Conservation (phyloP, 306 rosid species). For the Neltuma alba region DNA sequence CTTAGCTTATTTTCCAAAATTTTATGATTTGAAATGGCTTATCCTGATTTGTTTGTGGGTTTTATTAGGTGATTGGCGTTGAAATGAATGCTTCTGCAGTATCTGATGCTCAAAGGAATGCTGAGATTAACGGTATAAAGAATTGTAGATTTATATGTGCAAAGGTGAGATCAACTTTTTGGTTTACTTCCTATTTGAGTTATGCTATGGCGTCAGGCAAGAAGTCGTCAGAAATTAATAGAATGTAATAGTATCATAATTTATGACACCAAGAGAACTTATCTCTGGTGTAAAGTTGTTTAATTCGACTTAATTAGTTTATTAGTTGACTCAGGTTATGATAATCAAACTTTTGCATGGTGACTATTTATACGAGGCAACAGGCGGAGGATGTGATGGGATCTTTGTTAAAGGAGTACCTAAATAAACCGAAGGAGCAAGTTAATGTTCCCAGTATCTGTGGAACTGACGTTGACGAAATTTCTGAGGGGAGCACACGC, state of each 20-base stretch:
- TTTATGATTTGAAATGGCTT: slow-evolving; percentile 2
- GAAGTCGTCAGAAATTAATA: slow-evolving; percentile 24
- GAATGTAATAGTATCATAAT: background rate
- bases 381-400: slow-evolving; percentile 98
- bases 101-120: slow-evolving; percentile 85
- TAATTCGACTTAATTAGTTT: slow-evolving; percentile 13
- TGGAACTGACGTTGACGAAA: slow-evolving; percentile 40
- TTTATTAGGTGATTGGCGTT: slow-evolving; percentile 85
- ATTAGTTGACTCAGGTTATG: slow-evolving; percentile 23
- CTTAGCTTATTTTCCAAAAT: background rate
- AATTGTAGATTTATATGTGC: slow-evolving; percentile 83
- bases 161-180: slow-evolving; percentile 65
- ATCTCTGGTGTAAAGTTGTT: slow-evolving; percentile 12
- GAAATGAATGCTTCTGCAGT: slow-evolving; percentile 98
- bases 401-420: slow-evolving; percentile 78
- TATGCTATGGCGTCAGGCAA: slow-evolving; percentile 4
- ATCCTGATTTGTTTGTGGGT: slow-evolving; percentile 29
- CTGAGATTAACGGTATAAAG: slow-evolving; percentile 88
- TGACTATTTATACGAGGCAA: slow-evolving; percentile 38
- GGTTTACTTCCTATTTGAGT: slow-evolving; percentile 28
- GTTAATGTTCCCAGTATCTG: slow-evolving; percentile 39
- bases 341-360: slow-evolving; percentile 16
- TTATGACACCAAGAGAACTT: background rate
- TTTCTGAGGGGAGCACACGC: slow-evolving; percentile 38
- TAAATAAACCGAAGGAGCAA: slow-evolving; percentile 53